These are phyloP conservation scores for Trametes sanguinea DNA, from an alignment of 768 basidiomycete species.

Conservation along the genomic window DNA sequence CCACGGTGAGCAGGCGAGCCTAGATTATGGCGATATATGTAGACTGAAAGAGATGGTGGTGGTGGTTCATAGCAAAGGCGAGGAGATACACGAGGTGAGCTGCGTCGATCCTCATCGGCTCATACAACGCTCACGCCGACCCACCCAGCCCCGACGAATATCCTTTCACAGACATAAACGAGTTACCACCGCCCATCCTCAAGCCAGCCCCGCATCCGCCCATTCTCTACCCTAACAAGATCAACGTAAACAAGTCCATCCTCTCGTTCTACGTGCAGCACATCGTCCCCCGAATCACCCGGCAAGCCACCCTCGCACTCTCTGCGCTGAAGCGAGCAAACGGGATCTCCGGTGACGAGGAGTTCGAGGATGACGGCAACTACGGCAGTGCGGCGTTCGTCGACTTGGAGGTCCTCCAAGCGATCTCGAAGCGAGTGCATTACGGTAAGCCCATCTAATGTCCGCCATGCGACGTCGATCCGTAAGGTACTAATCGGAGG, in stretches of 20 bases:
- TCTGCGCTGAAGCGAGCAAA: slow-evolving; percentile 64
- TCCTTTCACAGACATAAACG: slow-evolving; percentile 72
- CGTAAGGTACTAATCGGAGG: not conserved
- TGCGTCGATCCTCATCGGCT: not conserved
- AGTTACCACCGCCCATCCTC: slow-evolving; percentile 83
- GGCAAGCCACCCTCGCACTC: slow-evolving; percentile 65
- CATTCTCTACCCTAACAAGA: slow-evolving; percentile 73
- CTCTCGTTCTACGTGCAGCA: slow-evolving; percentile 83
- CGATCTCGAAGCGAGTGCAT: slow-evolving; percentile 97
- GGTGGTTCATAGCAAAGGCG: slow-evolving; percentile 75
- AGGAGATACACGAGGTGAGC: slow-evolving; percentile 88
- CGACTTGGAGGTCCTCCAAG: slow-evolving; percentile 95
- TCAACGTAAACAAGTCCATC: slow-evolving; percentile 89
- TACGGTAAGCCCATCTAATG: slow-evolving; percentile 64
- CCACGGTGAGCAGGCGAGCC: slow-evolving; percentile 66
- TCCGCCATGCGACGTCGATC: not conserved
- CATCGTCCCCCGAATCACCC: slow-evolving; percentile 90
- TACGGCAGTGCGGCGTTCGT: slow-evolving; percentile 95
- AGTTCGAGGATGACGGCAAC: slow-evolving; percentile 93
- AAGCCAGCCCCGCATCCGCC: slow-evolving; percentile 70
- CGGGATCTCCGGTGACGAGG: slow-evolving; percentile 66
- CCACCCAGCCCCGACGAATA: slow-evolving; percentile 90
- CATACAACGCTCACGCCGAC: not conserved
- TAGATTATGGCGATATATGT: not conserved
- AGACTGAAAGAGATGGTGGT: slow-evolving; percentile 3